phyloP scores from a whole-genome alignment of 2,329 filamentous ascomycete species.

The Cytospora chrysosperma region DNA sequence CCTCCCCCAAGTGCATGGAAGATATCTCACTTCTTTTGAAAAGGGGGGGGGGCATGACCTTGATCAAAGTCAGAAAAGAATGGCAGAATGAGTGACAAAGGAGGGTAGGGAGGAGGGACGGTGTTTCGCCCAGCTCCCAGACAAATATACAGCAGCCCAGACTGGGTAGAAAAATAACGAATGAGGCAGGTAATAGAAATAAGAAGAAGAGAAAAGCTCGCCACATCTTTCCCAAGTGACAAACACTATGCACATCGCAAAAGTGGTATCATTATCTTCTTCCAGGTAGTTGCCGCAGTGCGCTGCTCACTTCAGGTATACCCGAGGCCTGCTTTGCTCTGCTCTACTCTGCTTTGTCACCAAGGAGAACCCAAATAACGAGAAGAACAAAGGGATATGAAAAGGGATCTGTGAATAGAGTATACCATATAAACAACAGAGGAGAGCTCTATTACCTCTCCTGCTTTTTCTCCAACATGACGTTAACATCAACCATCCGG shows the following conservation, averaged over 20 bases:
- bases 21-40: no score
- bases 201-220: background rate
- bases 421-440: background rate
- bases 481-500: background rate
- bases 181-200: background rate
- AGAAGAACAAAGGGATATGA: background rate
- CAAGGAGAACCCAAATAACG: background rate
- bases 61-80: background rate
- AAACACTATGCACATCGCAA: background rate
- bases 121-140: background rate
- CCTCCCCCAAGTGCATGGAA: background rate
- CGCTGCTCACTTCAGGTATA: background rate
- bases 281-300: background rate
- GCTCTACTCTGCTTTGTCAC: background rate
- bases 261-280: background rate
- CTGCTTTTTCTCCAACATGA: background rate
- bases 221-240: background rate
- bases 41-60: background rate
- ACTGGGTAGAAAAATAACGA: no score
- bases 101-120: background rate
- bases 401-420: background rate
- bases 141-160: background rate
- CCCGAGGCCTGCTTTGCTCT: background rate
- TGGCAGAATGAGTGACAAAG: background rate
- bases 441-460: background rate